Evolutionary conservation across 805 yeast species (phyloP), one percentile per base, ranked within the genome.

Genomic region (Nakazawaea wickerhamii): DNA sequence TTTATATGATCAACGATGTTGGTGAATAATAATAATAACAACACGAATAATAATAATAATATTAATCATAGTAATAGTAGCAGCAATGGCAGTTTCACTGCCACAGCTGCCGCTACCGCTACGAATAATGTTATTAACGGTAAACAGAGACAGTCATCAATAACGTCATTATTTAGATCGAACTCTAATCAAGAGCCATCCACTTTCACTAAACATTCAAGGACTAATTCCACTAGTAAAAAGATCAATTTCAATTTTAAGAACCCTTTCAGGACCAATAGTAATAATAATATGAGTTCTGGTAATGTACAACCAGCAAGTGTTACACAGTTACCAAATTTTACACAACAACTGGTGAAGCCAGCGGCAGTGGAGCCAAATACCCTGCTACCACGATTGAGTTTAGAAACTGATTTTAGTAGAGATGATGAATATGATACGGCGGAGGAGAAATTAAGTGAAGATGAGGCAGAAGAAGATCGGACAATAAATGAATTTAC

Each of bases 1-100:
- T n/a, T 11, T 25, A 25, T 25, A 25, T n/a, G n/a, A 25, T 11
- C n/a, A n/a, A 30, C 32, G 52, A 51, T 26, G 49, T 54, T 18
- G 41, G 47, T 36, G 36, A 52, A 41, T 39, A 22, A 30, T n/a
- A 31, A 32, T 14, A 33, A 13, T 10, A 20, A 33, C 27, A 33
- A 20, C 3, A 21, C 15, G 6, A 21, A 10, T 5, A 15, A 18
- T 20, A 37, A 18, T 37, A 26, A 28, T 22, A 22, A 21, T 22
- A 21, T n/a, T 35, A 46, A 33, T 5, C 27, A 38, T 21, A 19
- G 17, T 7, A 20, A 18, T 21, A 14, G 15, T 22, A 30, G 20
- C 38, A 43, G 10, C 40, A 40, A 21, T 41, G 47, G 6, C 41
- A 41, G 35, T 33, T 36, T 18, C 38, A 30, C 41, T 18, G 15